phyloP scores from a whole-genome alignment of 2,329 filamentous ascomycete species.

The Phyllosticta citrichinensis region DNA sequence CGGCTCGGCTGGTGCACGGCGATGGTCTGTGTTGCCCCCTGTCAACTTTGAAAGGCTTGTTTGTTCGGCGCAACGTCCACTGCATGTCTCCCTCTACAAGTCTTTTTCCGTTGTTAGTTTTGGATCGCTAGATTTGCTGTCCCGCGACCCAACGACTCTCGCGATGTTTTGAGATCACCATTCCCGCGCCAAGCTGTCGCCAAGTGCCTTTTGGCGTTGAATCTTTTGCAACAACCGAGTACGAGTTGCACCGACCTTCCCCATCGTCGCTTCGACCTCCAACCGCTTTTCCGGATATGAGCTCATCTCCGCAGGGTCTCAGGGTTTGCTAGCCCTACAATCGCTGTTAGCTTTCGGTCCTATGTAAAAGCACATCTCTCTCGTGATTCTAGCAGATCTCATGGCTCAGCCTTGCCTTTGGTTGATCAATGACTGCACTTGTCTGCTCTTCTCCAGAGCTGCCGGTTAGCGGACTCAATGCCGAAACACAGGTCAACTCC shows the following conservation, averaged over 20 bases:
- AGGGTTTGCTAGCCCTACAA: slow-evolving; percentile 5
- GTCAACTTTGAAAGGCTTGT: neutral
- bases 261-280: neutral
- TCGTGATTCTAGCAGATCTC: slow-evolving; percentile 3
- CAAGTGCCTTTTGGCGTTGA: neutral
- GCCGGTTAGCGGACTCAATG: slow-evolving; percentile 3
- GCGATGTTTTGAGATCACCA: neutral
- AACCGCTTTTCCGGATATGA: slow-evolving; percentile 3
- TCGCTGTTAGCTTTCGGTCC: slow-evolving; percentile 9
- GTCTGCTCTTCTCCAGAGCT: slow-evolving; percentile 1
- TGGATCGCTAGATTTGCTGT: neutral
- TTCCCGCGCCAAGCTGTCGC: neutral
- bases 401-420: slow-evolving; percentile 13
- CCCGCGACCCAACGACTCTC: neutral
- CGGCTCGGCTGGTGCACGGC: neutral
- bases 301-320: slow-evolving; percentile 8
- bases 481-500: neutral
- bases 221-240: neutral
- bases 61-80: neutral
- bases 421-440: slow-evolving; percentile 9
- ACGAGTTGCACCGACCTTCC: neutral
- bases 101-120: neutral
- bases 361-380: neutral
- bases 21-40: neutral
- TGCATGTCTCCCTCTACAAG: neutral